Evolutionary conservation across 163 green algal genomes (phyloP), one percentile per base, ranked within the genome.

Genomic region (Chloromonas sp.): DNA sequence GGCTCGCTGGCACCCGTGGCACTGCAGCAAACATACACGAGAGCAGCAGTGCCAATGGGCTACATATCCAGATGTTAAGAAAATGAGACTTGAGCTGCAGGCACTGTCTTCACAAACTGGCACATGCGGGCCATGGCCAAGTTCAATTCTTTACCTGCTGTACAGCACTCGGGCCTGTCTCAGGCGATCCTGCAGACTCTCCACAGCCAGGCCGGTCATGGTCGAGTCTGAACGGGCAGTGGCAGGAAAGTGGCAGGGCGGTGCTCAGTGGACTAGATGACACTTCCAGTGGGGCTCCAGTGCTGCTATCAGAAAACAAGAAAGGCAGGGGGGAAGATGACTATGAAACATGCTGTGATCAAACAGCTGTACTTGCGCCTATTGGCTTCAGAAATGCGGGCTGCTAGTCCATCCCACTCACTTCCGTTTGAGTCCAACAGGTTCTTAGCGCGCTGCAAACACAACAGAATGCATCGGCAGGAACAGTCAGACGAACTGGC

Each of bases 91-190:
- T 36, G 36, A 36, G 36, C 36, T 36, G 36, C 36, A 36, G 36
- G 36, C 36, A 36, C 36, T 36, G 36, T 36, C 36, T 36, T 36
- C 36, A 36, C 36, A 36, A 36, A 36, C 36, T 36, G 36, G 36
- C 36, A 36, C 36, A 36, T 36, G 36, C 36, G 36, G 36, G 36
- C 36, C 36, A 36, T 36, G 36, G 36, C 36, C 36, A 36, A 36
- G 36, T 36, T 36, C 36, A 36, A 36, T 36, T 36, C 36, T 36
- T 36, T 13, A 83, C 79, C 79, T 79, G 81, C 86, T 96, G 90
- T 98, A 98, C 59, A 98, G 84, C 62, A 98, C 93, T 61, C 92
- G 90, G 3, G 95, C 95, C 76, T 96, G 90, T 3, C 93, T 94
- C 86, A 98, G 93, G 71, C 88, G 85, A 59, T 95, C 87, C 91